Conservation (phyloP, 805 yeast genomes). For the Maudiozyma saulgeensis region DNA sequence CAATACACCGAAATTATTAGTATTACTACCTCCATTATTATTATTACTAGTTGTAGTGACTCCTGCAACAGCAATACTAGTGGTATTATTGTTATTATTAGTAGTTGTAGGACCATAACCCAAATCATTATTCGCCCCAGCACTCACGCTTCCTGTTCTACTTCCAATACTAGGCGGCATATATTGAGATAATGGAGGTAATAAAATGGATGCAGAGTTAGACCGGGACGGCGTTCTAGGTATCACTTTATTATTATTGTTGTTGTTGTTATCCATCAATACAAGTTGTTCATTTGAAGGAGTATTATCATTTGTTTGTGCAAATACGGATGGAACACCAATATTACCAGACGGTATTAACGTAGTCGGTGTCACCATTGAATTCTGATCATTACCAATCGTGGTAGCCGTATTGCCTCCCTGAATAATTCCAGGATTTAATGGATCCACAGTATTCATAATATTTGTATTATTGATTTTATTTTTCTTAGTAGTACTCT, state of each 20-base stretch:
- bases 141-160: neutral
- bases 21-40: neutral
- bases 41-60: neutral
- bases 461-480: slow-evolving; percentile 2
- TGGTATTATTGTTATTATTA: neutral
- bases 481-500: slow-evolving; percentile 19
- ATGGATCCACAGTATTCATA: neutral
- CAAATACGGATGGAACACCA: neutral
- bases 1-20: neutral
- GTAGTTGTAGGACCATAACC: neutral
- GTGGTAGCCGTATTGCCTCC: too few relatives aligned
- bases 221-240: slow-evolving; percentile 12
- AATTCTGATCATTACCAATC: neutral
- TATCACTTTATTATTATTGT: neutral
- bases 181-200: slow-evolving; percentile 27
- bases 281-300: neutral
- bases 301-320: neutral
- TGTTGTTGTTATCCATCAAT: neutral
- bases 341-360: neutral
- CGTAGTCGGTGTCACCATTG: neutral
- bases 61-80: neutral
- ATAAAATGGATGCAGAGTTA: slow-evolving; percentile 12
- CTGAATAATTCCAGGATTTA: too few relatives aligned
- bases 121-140: neutral
- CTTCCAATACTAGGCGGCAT: slow-evolving; percentile 10